phyloP scores from a whole-genome alignment of 176 grass and related monocot genomes.

The Oryza glumipatula region DNA sequence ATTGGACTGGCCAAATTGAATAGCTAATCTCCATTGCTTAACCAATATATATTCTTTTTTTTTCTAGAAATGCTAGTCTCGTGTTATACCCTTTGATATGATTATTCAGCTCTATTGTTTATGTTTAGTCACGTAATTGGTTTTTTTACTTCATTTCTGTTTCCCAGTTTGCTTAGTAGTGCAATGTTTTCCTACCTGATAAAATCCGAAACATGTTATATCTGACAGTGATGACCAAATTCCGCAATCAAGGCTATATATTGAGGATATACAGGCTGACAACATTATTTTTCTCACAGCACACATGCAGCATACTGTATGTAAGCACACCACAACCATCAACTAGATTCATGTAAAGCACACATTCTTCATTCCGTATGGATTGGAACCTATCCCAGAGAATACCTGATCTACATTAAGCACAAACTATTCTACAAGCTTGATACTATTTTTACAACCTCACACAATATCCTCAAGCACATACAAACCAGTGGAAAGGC shows the following conservation, averaged over 20 bases:
- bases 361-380: constrained; percentile 8
- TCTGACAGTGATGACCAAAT: background rate
- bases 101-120: background rate
- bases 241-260: background rate
- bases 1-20: background rate
- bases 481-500: constrained; percentile 4
- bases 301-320: background rate
- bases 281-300: background rate
- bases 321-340: constrained; percentile 1
- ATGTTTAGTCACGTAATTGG: background rate
- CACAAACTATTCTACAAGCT: constrained; percentile 31
- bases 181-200: background rate
- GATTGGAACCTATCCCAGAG: background rate
- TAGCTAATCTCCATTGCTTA: constrained; percentile 5
- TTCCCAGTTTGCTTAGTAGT: constrained; percentile 5
- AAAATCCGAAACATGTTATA: background rate
- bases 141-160: constrained; percentile 14
- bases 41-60: background rate
- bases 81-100: background rate
- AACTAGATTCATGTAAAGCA: constrained; percentile 13
- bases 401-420: background rate
- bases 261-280: background rate
- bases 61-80: background rate
- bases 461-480: background rate
- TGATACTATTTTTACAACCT: constrained; percentile 10